These are phyloP conservation scores for Ligustrum vulgare DNA, from an alignment of 257 asterid species.

Conservation along the genomic window DNA sequence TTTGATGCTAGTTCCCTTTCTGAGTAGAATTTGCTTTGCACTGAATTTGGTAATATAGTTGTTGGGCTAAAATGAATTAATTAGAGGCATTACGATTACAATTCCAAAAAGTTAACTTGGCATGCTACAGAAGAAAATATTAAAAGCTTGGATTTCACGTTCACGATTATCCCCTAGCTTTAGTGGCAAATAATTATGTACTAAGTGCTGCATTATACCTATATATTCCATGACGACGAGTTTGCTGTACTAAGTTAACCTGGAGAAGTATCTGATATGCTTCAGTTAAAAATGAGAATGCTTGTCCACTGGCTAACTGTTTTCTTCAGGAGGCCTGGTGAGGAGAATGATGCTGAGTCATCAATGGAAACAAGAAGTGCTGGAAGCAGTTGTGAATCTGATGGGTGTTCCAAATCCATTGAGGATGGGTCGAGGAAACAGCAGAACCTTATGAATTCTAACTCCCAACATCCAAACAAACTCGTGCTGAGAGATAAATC, in stretches of 20 bases:
- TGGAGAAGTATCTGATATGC: neutral
- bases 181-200: too few species aligned
- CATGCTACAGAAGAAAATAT: neutral
- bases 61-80: neutral
- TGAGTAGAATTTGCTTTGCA: neutral
- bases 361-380: conserved; percentile 39
- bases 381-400: conserved; percentile 46
- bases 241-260: neutral
- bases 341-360: conserved; percentile 45
- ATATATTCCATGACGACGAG: neutral
- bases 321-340: conserved; percentile 34
- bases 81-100: neutral
- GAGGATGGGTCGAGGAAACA: conserved; percentile 28
- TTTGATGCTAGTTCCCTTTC: neutral
- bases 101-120: neutral
- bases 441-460: conserved; percentile 22
- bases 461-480: conserved; percentile 28
- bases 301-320: neutral
- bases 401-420: conserved; percentile 32
- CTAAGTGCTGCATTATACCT: neutral
- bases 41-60: neutral
- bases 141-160: neutral
- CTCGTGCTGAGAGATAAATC: conserved; percentile 36
- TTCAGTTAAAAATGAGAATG: neutral
- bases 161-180: too few species aligned